Conservation (phyloP, 371 early-diverging fungal genomes). For the Chytridium lagenaria region DNA sequence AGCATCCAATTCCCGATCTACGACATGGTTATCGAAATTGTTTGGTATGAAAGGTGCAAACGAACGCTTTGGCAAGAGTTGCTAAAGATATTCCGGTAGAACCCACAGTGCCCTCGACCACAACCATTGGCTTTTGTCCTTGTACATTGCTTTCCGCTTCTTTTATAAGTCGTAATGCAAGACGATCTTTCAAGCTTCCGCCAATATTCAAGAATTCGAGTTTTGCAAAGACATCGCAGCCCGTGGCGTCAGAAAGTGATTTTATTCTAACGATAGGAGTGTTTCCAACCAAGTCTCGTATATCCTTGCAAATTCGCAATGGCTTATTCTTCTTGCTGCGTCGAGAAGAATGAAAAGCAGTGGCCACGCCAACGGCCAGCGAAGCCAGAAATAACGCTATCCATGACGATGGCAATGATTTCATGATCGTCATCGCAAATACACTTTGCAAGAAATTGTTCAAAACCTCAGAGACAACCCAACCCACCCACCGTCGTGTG, state of each 20-base stretch:
- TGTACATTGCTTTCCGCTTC: conserved; percentile 71
- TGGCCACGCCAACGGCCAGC: background rate
- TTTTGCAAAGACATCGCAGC: conserved; percentile 84
- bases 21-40: background rate
- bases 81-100: conserved; percentile 58
- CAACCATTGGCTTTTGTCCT: conserved; percentile 70
- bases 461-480: background rate
- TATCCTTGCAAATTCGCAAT: background rate
- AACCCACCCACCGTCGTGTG: too few species aligned
- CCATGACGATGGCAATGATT: too few species aligned
- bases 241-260: conserved; percentile 85
- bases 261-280: conserved; percentile 88
- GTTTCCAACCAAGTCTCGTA: background rate
- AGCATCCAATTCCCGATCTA: conserved; percentile 80
- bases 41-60: conserved; percentile 30
- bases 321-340: background rate
- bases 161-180: conserved; percentile 84
- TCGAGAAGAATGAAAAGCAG: background rate
- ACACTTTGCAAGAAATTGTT: too few species aligned
- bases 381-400: too few species aligned
- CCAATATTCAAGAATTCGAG: conserved; percentile 91
- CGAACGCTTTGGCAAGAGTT: conserved; percentile 72
- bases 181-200: conserved; percentile 84
- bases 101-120: conserved; percentile 94
- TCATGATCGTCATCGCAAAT: too few species aligned